Conservation (phyloP, 2,329 filamentous ascomycete genomes). For the Trichoderma citrinoviride region DNA sequence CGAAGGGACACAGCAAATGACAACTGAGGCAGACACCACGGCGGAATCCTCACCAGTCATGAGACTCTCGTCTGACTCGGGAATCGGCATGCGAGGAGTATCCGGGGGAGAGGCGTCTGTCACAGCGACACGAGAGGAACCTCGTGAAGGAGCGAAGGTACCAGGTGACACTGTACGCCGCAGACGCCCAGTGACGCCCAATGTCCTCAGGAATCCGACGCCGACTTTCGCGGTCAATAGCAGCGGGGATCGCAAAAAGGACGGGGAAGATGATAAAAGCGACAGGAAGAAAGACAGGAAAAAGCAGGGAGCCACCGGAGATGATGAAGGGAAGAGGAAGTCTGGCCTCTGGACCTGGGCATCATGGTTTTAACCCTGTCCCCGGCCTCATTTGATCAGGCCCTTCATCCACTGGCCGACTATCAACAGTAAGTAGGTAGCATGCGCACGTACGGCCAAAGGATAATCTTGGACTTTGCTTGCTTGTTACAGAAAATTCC, state of each 20-base stretch:
- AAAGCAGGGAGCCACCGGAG: constrained; percentile 1
- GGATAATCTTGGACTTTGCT: neutral
- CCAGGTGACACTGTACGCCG: constrained; percentile 25
- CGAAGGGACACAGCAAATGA: neutral
- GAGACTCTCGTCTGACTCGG: constrained; percentile 3
- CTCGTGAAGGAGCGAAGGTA: neutral
- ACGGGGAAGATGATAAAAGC: neutral
- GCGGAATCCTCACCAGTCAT: neutral
- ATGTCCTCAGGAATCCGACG: neutral
- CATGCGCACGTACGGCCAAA: neutral
- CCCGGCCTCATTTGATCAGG: too few species aligned
- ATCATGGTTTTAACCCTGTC: constrained; percentile 9
- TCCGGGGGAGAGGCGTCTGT: neutral
- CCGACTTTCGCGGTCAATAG: neutral
- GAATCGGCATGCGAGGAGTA: neutral
- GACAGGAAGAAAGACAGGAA: neutral
- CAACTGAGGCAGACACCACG: neutral
- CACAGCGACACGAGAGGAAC: neutral
- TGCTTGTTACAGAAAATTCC: constrained; percentile 21
- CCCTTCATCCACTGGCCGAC: too few species aligned
- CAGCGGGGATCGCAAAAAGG: neutral
- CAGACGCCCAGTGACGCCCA: constrained; percentile 22
- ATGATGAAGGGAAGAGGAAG: constrained; percentile 29
- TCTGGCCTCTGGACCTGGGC: constrained; percentile 30
- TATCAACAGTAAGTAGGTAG: neutral